These are phyloP conservation scores for Boletus rex-veris DNA, from an alignment of 768 basidiomycete genomes.

Conservation along the genomic window DNA sequence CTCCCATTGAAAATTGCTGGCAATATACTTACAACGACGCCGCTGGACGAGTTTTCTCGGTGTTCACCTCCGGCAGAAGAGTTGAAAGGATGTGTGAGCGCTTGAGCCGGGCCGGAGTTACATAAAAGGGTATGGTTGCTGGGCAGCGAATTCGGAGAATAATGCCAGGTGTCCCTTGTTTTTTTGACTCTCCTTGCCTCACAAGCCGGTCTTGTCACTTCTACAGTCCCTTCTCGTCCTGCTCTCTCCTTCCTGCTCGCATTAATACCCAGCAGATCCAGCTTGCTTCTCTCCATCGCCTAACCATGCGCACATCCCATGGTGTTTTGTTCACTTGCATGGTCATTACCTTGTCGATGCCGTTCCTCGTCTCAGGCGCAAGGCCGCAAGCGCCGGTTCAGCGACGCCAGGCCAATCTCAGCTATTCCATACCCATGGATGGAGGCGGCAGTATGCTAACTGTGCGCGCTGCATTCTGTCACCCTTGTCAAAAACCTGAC, in stretches of 20 bases:
- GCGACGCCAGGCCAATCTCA: conserved; percentile 32
- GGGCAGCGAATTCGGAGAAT: not conserved
- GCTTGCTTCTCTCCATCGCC: not conserved
- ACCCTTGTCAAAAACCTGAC: not conserved
- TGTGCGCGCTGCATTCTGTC: conserved; percentile 39
- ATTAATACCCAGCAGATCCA: conserved; percentile 2
- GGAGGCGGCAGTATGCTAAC: conserved; percentile 70
- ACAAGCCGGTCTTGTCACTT: conserved; percentile 1
- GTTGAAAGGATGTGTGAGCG: too few relatives aligned
- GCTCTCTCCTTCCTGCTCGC: not conserved
- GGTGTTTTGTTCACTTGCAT: conserved; percentile 4
- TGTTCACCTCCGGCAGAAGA: not conserved
- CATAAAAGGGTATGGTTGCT: conserved; percentile 4
- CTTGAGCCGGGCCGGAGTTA: conserved; percentile 1
- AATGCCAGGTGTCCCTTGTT: not conserved
- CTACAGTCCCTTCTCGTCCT: not conserved
- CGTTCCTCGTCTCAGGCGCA: conserved; percentile 11
- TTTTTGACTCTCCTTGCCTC: conserved; percentile 3
- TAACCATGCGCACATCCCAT: conserved; percentile 3
- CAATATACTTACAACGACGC: too few relatives aligned
- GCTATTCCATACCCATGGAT: conserved; percentile 56
- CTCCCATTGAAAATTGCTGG: too few relatives aligned
- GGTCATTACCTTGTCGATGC: conserved; percentile 5
- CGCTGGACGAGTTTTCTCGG: too few relatives aligned
- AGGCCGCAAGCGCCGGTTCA: conserved; percentile 8